A percentile compares a stretch with the other conserved stretches of the same genome.
Evolutionary conservation across 495 filamentous ascomycete genomes (phyloP).

Genomic region (Pseudotulostoma volvatum): DNA sequence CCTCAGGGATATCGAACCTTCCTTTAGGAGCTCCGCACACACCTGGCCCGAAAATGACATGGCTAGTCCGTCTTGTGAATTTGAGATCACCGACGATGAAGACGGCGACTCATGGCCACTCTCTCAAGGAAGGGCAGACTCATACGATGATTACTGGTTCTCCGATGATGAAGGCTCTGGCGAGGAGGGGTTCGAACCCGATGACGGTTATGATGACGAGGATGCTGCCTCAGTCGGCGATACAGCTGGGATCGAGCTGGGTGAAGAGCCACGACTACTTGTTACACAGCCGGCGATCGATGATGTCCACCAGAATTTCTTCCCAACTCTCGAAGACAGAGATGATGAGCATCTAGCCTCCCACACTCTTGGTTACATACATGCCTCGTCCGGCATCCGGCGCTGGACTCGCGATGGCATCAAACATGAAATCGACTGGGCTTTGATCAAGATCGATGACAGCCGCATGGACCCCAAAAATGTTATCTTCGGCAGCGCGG

Average conservation of each 20-base stretch:
- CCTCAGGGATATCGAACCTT: conserved; percentile 8
- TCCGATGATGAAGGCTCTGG: conserved; percentile 34
- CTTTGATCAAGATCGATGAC: conserved; percentile 64
- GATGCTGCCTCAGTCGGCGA: conserved; percentile 59
- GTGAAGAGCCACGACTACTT: conserved; percentile 51
- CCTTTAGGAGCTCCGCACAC: conserved; percentile 15
- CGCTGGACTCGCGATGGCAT: conserved; percentile 47
- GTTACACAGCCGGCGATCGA: conserved; percentile 81
- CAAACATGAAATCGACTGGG: conserved; percentile 92
- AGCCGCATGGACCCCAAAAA: conserved; percentile 57
- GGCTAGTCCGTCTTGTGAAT: conserved; percentile 22
- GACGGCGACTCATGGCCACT: conserved; percentile 18
- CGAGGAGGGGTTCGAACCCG: conserved; percentile 23
- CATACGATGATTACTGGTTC: conserved; percentile 24
- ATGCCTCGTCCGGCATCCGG: conserved; percentile 76
- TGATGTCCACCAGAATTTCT: conserved; percentile 70
- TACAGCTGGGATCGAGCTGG: conserved; percentile 62
- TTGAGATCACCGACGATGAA: conserved; percentile 33
- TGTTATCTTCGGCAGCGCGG: conserved; percentile 35
- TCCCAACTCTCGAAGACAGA: conserved; percentile 41
- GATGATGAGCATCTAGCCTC: conserved; percentile 61
- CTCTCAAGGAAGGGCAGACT: conserved; percentile 14
- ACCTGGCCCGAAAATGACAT: conserved; percentile 18
- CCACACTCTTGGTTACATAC: conserved; percentile 63
- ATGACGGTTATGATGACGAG: conserved; percentile 36